These are phyloP conservation scores for Pseudogymnoascus sp. DNA, from an alignment of 2,329 filamentous ascomycete genomes.

Conservation along the genomic window DNA sequence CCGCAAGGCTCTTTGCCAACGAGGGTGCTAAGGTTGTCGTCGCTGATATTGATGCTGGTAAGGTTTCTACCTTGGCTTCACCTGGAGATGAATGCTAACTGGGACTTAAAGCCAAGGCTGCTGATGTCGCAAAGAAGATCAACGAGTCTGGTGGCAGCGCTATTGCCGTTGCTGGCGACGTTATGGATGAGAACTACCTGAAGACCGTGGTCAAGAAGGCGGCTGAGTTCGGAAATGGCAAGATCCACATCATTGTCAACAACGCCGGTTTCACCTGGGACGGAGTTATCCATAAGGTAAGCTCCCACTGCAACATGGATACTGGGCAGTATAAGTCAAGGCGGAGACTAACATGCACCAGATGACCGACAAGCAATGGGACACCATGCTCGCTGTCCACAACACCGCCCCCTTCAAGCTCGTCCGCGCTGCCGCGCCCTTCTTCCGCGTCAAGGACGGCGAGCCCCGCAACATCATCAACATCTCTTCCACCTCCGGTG, in stretches of 20 bases:
- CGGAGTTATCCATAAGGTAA: slow-evolving; percentile 75
- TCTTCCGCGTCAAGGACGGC: slow-evolving; percentile 79
- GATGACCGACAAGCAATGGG: slow-evolving; percentile 87
- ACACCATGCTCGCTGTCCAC: slow-evolving; percentile 77
- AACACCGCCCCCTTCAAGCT: slow-evolving; percentile 80
- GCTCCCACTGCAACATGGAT: slow-evolving; percentile 3
- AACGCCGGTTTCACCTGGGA: slow-evolving; percentile 93
- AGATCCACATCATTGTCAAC: slow-evolving; percentile 87
- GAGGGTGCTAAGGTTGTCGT: slow-evolving; percentile 81
- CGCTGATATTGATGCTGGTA: slow-evolving; percentile 71
- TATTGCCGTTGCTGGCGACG: slow-evolving; percentile 66
- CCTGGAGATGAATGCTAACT: slow-evolving; percentile 17
- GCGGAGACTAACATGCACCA: slow-evolving; percentile 19
- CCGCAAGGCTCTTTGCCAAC: slow-evolving; percentile 73
- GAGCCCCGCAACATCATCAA: slow-evolving; percentile 74
- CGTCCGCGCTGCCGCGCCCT: slow-evolving; percentile 69
- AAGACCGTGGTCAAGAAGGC: slow-evolving; percentile 63
- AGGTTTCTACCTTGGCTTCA: slow-evolving; percentile 18
- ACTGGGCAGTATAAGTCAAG: not conserved
- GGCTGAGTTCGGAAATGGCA: slow-evolving; percentile 73
- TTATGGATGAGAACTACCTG: slow-evolving; percentile 64
- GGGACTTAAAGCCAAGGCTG: slow-evolving; percentile 52
- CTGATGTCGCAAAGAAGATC: slow-evolving; percentile 61
- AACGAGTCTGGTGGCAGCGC: slow-evolving; percentile 57
- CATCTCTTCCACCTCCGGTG: slow-evolving; percentile 71